phyloP scores from a whole-genome alignment of 2,329 filamentous ascomycete species.

The Fusarium tuaranense region DNA sequence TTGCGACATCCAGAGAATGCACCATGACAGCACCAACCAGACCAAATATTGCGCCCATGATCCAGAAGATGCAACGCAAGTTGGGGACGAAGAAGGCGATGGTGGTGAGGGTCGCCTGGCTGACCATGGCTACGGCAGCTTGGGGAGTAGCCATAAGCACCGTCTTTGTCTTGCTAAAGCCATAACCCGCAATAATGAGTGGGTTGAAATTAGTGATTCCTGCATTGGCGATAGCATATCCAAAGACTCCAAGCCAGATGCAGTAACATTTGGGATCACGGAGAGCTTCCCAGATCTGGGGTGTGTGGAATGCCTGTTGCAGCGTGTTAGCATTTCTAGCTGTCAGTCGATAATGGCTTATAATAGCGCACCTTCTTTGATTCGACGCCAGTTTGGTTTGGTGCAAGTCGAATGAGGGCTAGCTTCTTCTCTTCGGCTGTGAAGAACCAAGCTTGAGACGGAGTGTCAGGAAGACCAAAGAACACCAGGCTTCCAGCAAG shows the following conservation, averaged over 20 bases:
- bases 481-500: constrained; percentile 22
- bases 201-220: constrained; percentile 73
- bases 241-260: constrained; percentile 52
- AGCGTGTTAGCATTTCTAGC: not conserved
- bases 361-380: not conserved
- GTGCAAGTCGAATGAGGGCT: constrained; percentile 19
- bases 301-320: not conserved
- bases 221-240: constrained; percentile 74
- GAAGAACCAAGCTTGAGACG: constrained; percentile 39
- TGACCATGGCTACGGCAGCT: constrained; percentile 46
- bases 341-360: no score
- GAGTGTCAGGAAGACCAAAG: constrained; percentile 33
- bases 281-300: not conserved
- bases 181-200: constrained; percentile 59
- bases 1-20: constrained; percentile 31
- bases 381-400: constrained; percentile 1
- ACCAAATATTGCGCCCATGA: constrained; percentile 33
- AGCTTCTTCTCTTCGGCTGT: constrained; percentile 34
- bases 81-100: constrained; percentile 43
- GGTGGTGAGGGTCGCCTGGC: constrained; percentile 32
- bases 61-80: constrained; percentile 47
- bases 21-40: constrained; percentile 42
- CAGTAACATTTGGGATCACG: not conserved
- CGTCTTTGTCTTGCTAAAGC: constrained; percentile 53
- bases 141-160: constrained; percentile 47